A percentile compares a stretch with the other conserved stretches of the same genome.
Evolutionary conservation across 805 yeast genomes (phyloP).

Genomic region (Ogataea saltuana): DNA sequence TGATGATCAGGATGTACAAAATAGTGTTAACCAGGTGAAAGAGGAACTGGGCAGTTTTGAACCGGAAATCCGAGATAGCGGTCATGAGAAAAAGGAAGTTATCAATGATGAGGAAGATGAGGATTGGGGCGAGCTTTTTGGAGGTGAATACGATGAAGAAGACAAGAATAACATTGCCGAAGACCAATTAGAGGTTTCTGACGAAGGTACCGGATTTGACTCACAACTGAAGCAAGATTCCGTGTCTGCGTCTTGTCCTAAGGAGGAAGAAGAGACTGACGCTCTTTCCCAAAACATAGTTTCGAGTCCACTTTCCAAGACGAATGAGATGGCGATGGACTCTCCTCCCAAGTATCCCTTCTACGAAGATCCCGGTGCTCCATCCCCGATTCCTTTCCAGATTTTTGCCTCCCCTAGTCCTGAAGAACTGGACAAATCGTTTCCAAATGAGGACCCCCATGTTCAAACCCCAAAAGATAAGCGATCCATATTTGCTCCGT

Average conservation of each 20-base stretch:
- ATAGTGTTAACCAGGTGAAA: neutral
- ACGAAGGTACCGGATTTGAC: conserved; percentile 3
- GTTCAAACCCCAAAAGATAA: conserved; percentile 39
- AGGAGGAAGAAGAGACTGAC: neutral
- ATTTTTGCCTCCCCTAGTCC: conserved; percentile 39
- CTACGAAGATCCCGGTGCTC: conserved; percentile 84
- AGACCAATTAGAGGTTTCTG: conserved; percentile 10
- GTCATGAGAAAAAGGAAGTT: neutral
- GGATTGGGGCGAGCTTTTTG: conserved; percentile 36
- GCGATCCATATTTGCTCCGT: conserved; percentile 74
- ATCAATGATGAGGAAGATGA: conserved; percentile 22
- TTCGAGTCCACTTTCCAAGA: conserved; percentile 10
- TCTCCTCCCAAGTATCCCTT: conserved; percentile 46
- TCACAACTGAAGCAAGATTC: neutral
- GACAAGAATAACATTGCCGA: conserved; percentile 17
- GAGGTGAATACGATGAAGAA: conserved; percentile 21
- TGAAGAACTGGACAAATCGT: conserved; percentile 18
- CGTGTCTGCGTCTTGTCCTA: neutral
- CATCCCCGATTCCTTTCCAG: conserved; percentile 62
- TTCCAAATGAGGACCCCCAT: conserved; percentile 13
- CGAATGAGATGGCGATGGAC: conserved; percentile 2
- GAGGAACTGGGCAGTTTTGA: neutral
- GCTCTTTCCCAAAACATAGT: neutral
- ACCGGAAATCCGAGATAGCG: too few species aligned
- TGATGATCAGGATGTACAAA: neutral